phyloP scores from a whole-genome alignment of 176 grass and related monocot genomes.

The Dendrocalamus sinicus region DNA sequence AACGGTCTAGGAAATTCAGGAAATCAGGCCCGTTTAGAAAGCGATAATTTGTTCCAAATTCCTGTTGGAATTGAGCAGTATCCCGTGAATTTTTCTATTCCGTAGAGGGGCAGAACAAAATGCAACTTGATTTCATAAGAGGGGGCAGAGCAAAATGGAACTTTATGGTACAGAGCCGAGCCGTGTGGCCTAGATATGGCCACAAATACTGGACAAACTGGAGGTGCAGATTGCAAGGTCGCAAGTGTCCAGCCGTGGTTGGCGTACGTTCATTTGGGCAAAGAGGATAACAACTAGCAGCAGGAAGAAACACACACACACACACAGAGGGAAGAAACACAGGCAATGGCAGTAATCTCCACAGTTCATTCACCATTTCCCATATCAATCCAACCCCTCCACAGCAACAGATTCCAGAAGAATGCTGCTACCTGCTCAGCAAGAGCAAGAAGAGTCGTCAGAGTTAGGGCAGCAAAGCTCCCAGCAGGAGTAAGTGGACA shows the following conservation, averaged over 20 bases:
- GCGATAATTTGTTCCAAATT: no score
- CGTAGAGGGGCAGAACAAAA: no score
- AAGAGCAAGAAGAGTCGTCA: slow-evolving; percentile 35
- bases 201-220: background rate
- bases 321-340: background rate
- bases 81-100: no score
- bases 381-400: background rate
- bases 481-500: slow-evolving; percentile 64
- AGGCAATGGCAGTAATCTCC: background rate
- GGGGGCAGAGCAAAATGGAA: no score
- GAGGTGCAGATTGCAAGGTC: background rate
- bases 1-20: background rate
- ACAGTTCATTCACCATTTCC: background rate
- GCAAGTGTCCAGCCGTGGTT: background rate
- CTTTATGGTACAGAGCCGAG: background rate
- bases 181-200: background rate
- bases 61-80: no score
- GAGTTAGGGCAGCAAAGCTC: slow-evolving; percentile 62
- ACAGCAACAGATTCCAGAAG: background rate
- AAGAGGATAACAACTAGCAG: slow-evolving; percentile 10
- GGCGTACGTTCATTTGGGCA: background rate
- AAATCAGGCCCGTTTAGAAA: background rate
- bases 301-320: background rate
- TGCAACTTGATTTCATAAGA: no score
- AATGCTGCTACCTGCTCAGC: background rate